These are phyloP conservation scores for Kuraishia piskuri DNA, from an alignment of 805 yeast species.

Conservation along the genomic window DNA sequence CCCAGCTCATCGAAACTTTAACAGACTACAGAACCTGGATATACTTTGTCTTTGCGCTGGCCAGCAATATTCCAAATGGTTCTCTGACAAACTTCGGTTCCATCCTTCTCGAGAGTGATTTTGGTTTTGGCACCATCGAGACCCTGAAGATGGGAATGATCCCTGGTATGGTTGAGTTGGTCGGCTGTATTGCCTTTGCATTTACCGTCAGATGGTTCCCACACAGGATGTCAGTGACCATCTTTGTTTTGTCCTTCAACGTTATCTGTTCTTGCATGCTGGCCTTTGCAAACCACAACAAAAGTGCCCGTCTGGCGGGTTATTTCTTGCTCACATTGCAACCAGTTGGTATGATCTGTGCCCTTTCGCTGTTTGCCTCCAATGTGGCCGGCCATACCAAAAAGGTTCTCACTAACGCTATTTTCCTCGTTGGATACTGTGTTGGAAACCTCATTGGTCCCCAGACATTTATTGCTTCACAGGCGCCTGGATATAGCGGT, in stretches of 20 bases:
- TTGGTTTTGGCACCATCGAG: slow-evolving; percentile 18
- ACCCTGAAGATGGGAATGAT: slow-evolving; percentile 28
- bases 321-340: slow-evolving; percentile 17
- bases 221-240: slow-evolving; percentile 24
- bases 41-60: slow-evolving; percentile 31
- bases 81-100: slow-evolving; percentile 41
- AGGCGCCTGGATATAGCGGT: slow-evolving; percentile 48
- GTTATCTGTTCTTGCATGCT: slow-evolving; percentile 16
- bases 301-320: slow-evolving; percentile 22
- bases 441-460: slow-evolving; percentile 65
- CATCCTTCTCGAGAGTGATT: slow-evolving; percentile 30
- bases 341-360: slow-evolving; percentile 19
- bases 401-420: slow-evolving; percentile 45
- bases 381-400: slow-evolving; percentile 67
- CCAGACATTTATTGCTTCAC: slow-evolving; percentile 48
- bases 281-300: slow-evolving; percentile 18
- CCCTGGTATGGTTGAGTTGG: slow-evolving; percentile 27
- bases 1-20: slow-evolving; percentile 44
- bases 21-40: slow-evolving; percentile 43
- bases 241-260: slow-evolving; percentile 13
- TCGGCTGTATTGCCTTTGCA: slow-evolving; percentile 21
- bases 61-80: slow-evolving; percentile 46
- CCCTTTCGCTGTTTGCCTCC: slow-evolving; percentile 17
- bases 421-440: slow-evolving; percentile 52
- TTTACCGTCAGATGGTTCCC: slow-evolving; percentile 15